These are phyloP conservation scores for Penicillium ucsense DNA, from an alignment of 495 filamentous ascomycete genomes.

Conservation along the genomic window DNA sequence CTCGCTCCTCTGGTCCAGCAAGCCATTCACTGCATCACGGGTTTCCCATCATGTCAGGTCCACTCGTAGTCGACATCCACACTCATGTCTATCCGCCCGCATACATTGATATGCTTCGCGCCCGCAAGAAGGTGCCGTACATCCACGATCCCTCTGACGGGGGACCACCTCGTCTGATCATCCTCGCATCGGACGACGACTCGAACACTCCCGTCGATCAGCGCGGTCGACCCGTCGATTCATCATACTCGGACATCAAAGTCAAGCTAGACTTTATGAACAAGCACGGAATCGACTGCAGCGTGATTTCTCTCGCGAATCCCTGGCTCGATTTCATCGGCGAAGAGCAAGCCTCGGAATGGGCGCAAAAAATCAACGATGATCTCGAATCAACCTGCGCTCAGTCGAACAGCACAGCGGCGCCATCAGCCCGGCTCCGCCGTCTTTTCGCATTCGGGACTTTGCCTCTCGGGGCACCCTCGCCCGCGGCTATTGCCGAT, in stretches of 20 bases:
- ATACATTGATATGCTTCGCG: constrained; percentile 73
- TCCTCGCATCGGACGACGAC: constrained; percentile 57
- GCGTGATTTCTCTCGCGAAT: constrained; percentile 85
- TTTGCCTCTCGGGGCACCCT: constrained; percentile 64
- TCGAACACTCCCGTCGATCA: constrained; percentile 40
- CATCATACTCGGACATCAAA: constrained; percentile 59
- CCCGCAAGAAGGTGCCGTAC: constrained; percentile 67
- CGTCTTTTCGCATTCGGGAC: constrained; percentile 70
- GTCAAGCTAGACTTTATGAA: constrained; percentile 84
- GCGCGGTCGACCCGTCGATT: constrained; percentile 64
- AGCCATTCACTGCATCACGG: background rate
- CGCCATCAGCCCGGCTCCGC: background rate
- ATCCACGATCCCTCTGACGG: constrained; percentile 56
- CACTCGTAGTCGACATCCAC: constrained; percentile 73
- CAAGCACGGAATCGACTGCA: constrained; percentile 67
- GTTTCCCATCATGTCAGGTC: constrained; percentile 13
- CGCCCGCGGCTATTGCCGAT: constrained; percentile 42
- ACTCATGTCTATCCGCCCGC: constrained; percentile 87
- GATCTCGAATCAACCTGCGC: constrained; percentile 64
- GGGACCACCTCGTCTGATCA: constrained; percentile 61
- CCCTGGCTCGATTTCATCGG: constrained; percentile 90
- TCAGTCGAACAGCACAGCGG: constrained; percentile 33
- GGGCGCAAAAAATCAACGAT: constrained; percentile 61
- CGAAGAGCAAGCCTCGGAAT: constrained; percentile 46
- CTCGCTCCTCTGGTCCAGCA: background rate